A percentile compares a stretch with the other conserved stretches of the same genome.
These are phyloP conservation scores for Tillandsia fasciculata DNA, from an alignment of 176 grass and related monocot species.

Conservation along the genomic window DNA sequence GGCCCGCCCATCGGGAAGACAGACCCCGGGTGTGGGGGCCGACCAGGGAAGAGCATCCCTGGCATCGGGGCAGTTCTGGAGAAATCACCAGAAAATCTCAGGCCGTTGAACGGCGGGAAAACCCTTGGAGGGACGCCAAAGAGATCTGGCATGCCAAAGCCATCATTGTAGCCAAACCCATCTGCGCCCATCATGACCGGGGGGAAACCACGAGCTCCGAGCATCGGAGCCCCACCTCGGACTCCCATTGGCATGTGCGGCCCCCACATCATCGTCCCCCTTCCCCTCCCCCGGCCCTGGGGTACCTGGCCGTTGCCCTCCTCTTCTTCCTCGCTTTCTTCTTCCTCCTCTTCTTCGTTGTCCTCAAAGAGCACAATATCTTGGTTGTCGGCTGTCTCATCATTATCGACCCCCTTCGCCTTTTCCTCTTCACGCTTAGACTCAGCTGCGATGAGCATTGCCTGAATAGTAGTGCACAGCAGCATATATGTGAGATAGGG, in stretches of 20 bases:
- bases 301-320: constrained; percentile 46
- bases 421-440: constrained; percentile 84
- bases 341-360: constrained; percentile 96
- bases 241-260: constrained; percentile 62
- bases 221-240: constrained; percentile 42
- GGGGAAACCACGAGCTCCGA: constrained; percentile 62
- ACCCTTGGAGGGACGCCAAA: constrained; percentile 58
- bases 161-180: constrained; percentile 54
- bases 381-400: constrained; percentile 64
- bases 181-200: constrained; percentile 71
- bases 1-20: constrained; percentile 48
- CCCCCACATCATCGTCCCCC: constrained; percentile 59
- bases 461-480: constrained; percentile 28
- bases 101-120: constrained; percentile 72
- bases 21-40: constrained; percentile 44
- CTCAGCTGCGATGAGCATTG: constrained; percentile 73
- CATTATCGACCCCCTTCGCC: constrained; percentile 62
- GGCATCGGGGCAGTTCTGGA: constrained; percentile 46
- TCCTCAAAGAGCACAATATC: constrained; percentile 91
- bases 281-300: constrained; percentile 58
- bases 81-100: constrained; percentile 65
- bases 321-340: constrained; percentile 88
- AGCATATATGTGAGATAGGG: too few relatives aligned
- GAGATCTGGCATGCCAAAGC: constrained; percentile 68
- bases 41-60: constrained; percentile 71